Evolutionary conservation across 768 basidiomycete species (phyloP).

Genomic region (Auricularia cornea): DNA sequence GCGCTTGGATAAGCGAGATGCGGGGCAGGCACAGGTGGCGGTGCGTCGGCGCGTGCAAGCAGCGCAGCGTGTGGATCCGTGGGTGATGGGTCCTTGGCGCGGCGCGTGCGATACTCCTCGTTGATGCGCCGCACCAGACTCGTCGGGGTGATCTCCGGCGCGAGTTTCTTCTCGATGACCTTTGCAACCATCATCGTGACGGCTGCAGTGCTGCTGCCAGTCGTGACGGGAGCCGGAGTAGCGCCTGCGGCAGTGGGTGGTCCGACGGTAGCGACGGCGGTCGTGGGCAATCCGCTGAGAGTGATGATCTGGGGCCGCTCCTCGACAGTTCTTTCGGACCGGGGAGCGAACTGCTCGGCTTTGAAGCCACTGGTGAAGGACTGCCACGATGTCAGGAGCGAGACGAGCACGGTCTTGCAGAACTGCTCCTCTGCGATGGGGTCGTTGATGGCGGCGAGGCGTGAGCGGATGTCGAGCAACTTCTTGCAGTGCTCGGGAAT

Average conservation of each 20-base stretch:
- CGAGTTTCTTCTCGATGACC: neutral
- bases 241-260: too few species aligned
- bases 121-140: neutral
- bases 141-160: neutral
- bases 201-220: neutral
- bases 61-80: neutral
- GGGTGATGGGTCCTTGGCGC: neutral
- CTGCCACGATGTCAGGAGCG: neutral
- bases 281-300: neutral
- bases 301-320: neutral
- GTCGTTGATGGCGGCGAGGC: neutral
- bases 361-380: neutral
- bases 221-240: neutral
- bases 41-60: neutral
- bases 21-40: neutral
- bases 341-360: neutral
- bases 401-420: neutral
- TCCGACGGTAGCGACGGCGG: neutral
- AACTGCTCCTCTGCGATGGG: neutral
- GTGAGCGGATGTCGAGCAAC: neutral
- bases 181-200: neutral
- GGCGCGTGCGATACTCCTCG: neutral
- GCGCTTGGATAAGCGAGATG: too few species aligned
- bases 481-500: neutral
- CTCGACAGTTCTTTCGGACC: neutral